phyloP scores from a whole-genome alignment of 176 grass and related monocot species.

The Cenchrus americanus region DNA sequence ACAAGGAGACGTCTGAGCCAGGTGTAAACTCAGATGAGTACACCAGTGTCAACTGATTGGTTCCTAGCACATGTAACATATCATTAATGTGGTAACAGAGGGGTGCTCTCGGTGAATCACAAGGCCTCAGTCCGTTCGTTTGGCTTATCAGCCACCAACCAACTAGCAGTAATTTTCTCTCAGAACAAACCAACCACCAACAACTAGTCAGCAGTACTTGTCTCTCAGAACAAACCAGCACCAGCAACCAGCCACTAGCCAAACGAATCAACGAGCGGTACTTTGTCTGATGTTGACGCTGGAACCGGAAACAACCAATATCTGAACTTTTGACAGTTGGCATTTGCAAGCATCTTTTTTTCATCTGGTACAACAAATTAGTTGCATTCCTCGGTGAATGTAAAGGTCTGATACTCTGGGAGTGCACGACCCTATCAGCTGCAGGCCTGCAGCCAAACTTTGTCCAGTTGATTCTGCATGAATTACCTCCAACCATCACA shows the following conservation, averaged over 20 bases:
- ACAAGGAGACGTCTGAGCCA: slow-evolving; percentile 60
- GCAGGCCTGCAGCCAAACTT: not conserved
- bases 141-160: too few relatives aligned
- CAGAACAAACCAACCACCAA: too few relatives aligned
- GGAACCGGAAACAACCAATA: not conserved
- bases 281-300: not conserved
- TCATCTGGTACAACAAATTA: too few relatives aligned
- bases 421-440: not conserved
- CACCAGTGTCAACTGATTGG: slow-evolving; percentile 43
- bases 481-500: too few relatives aligned
- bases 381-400: not conserved
- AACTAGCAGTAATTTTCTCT: too few relatives aligned
- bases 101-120: not conserved
- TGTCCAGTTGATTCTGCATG: not conserved
- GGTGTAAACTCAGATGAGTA: slow-evolving; percentile 74
- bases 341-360: not conserved
- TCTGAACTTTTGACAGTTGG: not conserved
- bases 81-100: too few relatives aligned
- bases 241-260: too few relatives aligned
- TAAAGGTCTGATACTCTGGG: not conserved
- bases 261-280: too few relatives aligned
- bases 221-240: too few relatives aligned
- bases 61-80: too few relatives aligned
- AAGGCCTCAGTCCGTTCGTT: too few relatives aligned
- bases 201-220: too few relatives aligned